A percentile compares a stretch with the other conserved stretches of the same genome.
Evolutionary conservation across 371 early-diverging fungal genomes (phyloP).

Genomic region (Actinomortierella ambigua): DNA sequence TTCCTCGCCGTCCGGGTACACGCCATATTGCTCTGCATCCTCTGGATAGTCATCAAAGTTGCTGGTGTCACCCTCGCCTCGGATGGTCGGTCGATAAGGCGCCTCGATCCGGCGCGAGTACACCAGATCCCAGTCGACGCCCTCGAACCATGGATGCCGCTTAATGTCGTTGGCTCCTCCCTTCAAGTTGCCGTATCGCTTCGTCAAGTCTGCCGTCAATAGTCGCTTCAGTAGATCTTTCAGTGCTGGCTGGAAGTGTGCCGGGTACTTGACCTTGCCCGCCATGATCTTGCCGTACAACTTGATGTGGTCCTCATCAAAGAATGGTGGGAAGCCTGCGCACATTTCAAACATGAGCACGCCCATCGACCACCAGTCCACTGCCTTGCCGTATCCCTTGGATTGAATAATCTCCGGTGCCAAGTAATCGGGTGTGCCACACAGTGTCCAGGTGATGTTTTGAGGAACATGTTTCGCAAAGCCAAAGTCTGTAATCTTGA

Average conservation of each 20-base stretch:
- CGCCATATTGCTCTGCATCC: constrained; percentile 71
- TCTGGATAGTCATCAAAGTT: constrained; percentile 96
- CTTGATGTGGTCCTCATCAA: constrained; percentile 94
- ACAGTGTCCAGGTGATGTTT: constrained; percentile 96
- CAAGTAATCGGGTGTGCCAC: constrained; percentile 99
- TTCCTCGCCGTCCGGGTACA: constrained; percentile 24
- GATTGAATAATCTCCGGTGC: constrained; percentile 98
- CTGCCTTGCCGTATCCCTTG: constrained; percentile 94
- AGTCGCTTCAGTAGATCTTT: constrained; percentile 90
- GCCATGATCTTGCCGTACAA: constrained; percentile 95
- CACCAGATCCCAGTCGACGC: constrained; percentile 89
- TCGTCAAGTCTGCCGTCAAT: constrained; percentile 85
- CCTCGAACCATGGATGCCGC: constrained; percentile 94
- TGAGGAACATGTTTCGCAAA: constrained; percentile 94
- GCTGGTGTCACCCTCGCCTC: constrained; percentile 90
- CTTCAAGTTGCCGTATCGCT: constrained; percentile 92
- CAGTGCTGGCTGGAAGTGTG: constrained; percentile 87
- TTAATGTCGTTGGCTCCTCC: constrained; percentile 92
- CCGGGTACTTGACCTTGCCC: constrained; percentile 86
- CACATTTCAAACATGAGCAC: constrained; percentile 95
- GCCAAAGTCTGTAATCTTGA: constrained; percentile 99
- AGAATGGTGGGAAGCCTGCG: constrained; percentile 95
- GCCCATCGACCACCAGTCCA: constrained; percentile 98
- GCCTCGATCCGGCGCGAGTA: constrained; percentile 78
- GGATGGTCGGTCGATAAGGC: constrained; percentile 88